Percentiles rank a stretch among this genome's conserved stretches.
Conservation (phyloP, 352 stramenopile genomes). For the Pythium biforme region DNA sequence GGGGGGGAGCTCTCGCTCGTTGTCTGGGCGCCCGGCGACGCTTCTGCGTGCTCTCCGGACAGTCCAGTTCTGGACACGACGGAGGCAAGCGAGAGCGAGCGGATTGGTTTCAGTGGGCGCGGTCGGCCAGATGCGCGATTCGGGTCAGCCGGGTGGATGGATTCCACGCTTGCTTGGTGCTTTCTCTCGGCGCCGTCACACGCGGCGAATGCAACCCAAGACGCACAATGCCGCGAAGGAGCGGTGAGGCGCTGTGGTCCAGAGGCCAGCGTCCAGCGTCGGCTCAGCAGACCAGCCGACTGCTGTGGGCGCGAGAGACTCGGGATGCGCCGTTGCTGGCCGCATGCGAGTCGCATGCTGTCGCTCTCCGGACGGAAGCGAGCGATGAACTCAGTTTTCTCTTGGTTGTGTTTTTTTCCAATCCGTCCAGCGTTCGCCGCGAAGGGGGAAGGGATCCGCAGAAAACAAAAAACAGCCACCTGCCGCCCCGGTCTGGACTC, state of each 20-base stretch:
- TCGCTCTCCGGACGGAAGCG: neutral
- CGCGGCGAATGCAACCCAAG: neutral
- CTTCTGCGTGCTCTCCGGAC: neutral
- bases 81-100: conserved; percentile 5
- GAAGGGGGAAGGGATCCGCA: conserved; percentile 9
- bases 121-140: conserved; percentile 8
- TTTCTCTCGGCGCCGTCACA: conserved; percentile 21
- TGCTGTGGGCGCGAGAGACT: neutral
- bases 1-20: too few relatives aligned
- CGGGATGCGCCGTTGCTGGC: conserved; percentile 8
- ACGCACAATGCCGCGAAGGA: neutral
- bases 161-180: neutral
- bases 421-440: conserved; percentile 21
- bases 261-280: conserved; percentile 10
- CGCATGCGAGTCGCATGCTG: conserved; percentile 13
- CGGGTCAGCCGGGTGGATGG: neutral
- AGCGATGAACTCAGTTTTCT: conserved; percentile 18
- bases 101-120: conserved; percentile 15
- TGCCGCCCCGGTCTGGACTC: conserved; percentile 15
- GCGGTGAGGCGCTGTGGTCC: neutral
- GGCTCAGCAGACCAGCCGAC: conserved; percentile 9
- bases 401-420: neutral
- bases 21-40: too few relatives aligned
- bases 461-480: conserved; percentile 25
- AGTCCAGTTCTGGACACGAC: neutral